These are phyloP conservation scores for Linnemannia zychae DNA, from an alignment of 192 early-diverging fungal species.

Conservation along the genomic window DNA sequence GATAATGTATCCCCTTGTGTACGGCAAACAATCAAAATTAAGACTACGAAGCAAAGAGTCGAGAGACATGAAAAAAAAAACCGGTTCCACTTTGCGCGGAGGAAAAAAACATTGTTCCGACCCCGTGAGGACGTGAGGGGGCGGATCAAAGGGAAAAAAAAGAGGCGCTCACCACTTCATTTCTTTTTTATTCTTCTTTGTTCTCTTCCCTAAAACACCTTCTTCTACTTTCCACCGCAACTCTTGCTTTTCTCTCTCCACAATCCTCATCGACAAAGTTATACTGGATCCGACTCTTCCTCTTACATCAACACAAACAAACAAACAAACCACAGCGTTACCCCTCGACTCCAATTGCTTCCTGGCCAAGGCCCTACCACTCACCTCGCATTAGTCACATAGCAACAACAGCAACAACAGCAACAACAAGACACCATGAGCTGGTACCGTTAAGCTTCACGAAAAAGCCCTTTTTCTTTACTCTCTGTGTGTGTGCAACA, in stretches of 20 bases:
- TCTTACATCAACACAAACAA: too few species aligned
- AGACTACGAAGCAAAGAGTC: background rate
- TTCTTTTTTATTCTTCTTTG: background rate
- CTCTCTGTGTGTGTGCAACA: background rate
- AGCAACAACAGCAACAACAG: background rate
- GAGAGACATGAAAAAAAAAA: constrained; percentile 6
- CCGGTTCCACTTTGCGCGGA: constrained; percentile 1
- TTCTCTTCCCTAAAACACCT: background rate
- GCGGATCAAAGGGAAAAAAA: too few species aligned
- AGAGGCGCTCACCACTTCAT: background rate
- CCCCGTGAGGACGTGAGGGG: background rate
- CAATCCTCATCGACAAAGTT: too few species aligned
- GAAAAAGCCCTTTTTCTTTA: background rate
- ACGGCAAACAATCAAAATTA: too few species aligned
- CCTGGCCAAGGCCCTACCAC: background rate
- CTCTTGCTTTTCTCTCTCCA: background rate
- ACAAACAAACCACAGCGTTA: too few species aligned
- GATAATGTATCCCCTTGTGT: too few species aligned
- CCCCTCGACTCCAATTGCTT: too few species aligned
- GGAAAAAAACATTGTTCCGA: background rate
- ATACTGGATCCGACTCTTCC: too few species aligned
- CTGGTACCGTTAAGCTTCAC: background rate
- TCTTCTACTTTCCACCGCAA: background rate
- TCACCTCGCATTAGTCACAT: background rate
- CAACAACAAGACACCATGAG: background rate